Evolutionary conservation across 2,329 filamentous ascomycete genomes (phyloP), one percentile per base, ranked within the genome.

Genomic region (Arthrinium puccinioides): DNA sequence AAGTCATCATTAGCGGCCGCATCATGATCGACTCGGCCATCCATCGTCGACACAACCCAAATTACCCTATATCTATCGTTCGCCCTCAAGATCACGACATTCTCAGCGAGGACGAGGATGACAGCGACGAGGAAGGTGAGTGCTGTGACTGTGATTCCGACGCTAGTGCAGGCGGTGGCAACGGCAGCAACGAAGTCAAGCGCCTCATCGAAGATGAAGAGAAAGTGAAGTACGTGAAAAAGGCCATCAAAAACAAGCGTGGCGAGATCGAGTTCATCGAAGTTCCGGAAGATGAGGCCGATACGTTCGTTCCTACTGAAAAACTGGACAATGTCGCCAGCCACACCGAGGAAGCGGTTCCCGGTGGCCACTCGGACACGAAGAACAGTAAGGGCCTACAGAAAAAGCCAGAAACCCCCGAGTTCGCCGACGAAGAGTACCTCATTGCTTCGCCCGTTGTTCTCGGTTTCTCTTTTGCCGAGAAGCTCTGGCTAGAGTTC

Each of bases 401-500:
- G n/a, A n/a, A n/a, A 14, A n/a, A 27, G 10, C 57, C 48, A 10
- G 41, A 47, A 11, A 11, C 37, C 32, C 71, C 70, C 2, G 67
- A 74, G 15, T 89, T 92, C 55, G 84, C 74, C 0, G 85, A 92
- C 33, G 87, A 94, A 44, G 85, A 95, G 48, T 82, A 92, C 18
- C 67, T 95, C 6, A 82, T 94, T 33, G 81, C 87, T 2, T 90
- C 85, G 2, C 84, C 88, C 0, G 80, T 94, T 1, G 85, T 94
- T 1, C 72, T 94, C 2, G 89, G 88, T 0, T 95, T 94, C 50
- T 78, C 86, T 1, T 94, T 95, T 56, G 79, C 77, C 1, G 87
- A 94, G 60, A 95, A 94, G 62, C 69, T 87, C 9, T 96, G 88
- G 89, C 73, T 94, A 1, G 87, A 95, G 56, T 87, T 95, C 50